A percentile compares a stretch with the other conserved stretches of the same genome.
Evolutionary conservation across 2,329 filamentous ascomycete species (phyloP).

Genomic region (Scopulariopsis brevicaulis): DNA sequence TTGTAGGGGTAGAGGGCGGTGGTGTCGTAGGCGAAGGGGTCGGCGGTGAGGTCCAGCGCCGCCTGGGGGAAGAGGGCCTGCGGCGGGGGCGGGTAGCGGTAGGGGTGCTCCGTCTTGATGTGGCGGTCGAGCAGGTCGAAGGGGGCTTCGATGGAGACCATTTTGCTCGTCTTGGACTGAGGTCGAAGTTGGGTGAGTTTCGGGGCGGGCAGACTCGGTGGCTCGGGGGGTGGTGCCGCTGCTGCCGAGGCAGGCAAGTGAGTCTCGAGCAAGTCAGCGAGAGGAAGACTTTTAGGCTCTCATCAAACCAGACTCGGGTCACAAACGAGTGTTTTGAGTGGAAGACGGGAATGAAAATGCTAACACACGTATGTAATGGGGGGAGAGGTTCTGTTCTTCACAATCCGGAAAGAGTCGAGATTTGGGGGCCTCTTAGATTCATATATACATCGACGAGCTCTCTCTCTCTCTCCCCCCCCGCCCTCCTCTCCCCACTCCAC

Average conservation of each 20-base stretch:
- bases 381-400: not conserved
- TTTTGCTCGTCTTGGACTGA: not conserved
- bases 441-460: constrained; percentile 1
- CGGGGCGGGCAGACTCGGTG: not conserved
- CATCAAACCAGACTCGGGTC: not conserved
- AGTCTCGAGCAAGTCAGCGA: not conserved
- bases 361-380: not conserved
- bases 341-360: not conserved
- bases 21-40: constrained; percentile 25
- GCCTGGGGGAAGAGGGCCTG: constrained; percentile 32
- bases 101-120: constrained; percentile 13
- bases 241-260: too few species aligned
- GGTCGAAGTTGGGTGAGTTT: not conserved
- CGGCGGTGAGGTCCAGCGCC: constrained; percentile 21
- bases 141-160: constrained; percentile 2
- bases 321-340: not conserved
- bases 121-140: constrained; percentile 3
- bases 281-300: not conserved
- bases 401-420: not conserved
- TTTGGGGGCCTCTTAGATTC: constrained; percentile 3
- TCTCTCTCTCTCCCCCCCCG: not conserved
- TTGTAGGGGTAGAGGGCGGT: constrained; percentile 28
- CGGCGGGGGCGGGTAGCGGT: constrained; percentile 33
- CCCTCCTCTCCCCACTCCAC: not conserved
- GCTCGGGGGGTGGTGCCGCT: not conserved